These are phyloP conservation scores for Iris pallida DNA, from an alignment of 116 monocot species.

Conservation along the genomic window DNA sequence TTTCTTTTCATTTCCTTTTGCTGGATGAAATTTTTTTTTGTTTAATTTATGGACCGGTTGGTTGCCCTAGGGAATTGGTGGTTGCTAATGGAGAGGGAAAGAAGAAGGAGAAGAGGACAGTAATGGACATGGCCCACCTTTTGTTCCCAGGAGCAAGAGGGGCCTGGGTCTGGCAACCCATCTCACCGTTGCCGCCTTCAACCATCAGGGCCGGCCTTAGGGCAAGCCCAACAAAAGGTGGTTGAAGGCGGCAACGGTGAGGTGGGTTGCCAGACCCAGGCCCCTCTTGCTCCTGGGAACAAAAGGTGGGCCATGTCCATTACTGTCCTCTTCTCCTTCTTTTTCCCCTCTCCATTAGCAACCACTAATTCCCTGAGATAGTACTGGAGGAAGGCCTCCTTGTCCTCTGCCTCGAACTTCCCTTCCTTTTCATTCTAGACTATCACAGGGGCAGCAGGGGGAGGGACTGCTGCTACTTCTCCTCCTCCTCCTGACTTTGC, in stretches of 20 bases:
- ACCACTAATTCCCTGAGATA: conserved; percentile 16
- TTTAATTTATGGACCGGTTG: too few species aligned
- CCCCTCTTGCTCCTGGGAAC: conserved; percentile 76
- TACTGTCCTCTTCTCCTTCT: conserved; percentile 15
- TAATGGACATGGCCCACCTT: conserved; percentile 88
- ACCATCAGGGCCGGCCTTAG: too few species aligned
- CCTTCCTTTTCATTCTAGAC: conserved; percentile 54
- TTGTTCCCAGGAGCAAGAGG: too few species aligned
- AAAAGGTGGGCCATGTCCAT: conserved; percentile 89
- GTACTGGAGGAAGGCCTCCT: conserved; percentile 70
- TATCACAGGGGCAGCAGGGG: conserved; percentile 35
- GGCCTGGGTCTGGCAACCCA: too few species aligned
- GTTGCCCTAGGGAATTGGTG: conserved; percentile 15
- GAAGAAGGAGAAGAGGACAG: conserved; percentile 8
- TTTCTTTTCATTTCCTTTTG: too few species aligned
- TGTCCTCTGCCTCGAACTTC: conserved; percentile 75
- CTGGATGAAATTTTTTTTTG: too few species aligned
- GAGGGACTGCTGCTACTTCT: neutral
- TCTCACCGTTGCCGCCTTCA: too few species aligned
- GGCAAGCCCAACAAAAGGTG: too few species aligned
- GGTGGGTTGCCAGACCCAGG: conserved; percentile 55
- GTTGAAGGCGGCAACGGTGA: conserved; percentile 72
- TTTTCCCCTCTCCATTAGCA: neutral
- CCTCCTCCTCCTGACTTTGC: neutral
- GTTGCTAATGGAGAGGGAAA: neutral